Evolutionary conservation across 208 protist species (phyloP), one percentile per base, ranked within the genome.

Genomic region (Crithidia sp.): DNA sequence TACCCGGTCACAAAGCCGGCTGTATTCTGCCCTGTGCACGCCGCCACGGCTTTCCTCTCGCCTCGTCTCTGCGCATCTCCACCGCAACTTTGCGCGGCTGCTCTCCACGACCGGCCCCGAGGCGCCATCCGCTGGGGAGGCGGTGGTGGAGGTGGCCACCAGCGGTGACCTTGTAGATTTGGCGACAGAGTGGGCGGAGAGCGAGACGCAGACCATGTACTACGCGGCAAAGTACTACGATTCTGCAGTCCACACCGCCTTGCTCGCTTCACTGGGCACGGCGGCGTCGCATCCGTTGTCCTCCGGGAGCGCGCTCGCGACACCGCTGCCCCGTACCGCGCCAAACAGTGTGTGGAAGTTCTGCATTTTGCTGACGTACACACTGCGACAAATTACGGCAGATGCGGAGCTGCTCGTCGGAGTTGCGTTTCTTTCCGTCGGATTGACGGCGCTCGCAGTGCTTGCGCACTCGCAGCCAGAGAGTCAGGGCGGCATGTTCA

Each of bases 221-320:
- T 93, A 89, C 67, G 76, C 84, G 45, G 77, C 82, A 50, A 88
- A 88, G 63, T 92, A 80, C 57, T 88, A 81, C 67, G 82, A 90
- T 54, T 89, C 84, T 10, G 9, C 53, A 19, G 36, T 77, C 44
- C 77, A 82, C 60, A 45, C 53, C 17, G 41, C 56, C 19, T 53
- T 91, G 16, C 10, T 82, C n/a, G 71, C 69, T 28, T 10, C 62
- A n/a, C 67, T 77, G 14, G 53, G 68, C 36, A 6, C 19, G 9
- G 64, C 7, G 17, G 40, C 36, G 52, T 10, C 28, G 41, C 39
- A 61, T n/a, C 7, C 8, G 17, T 8, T 52, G 12, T 37, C 28
- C 37, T 13, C 5, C 8, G 63, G 50, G 5, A 45, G 6, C 5
- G 19, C 7, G 50, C 36, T 69, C 36, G 7, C 58, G 19, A 28